Conservation (phyloP, 1,284 basidiomycete genomes). For the Stygiomarasmius scandens region DNA sequence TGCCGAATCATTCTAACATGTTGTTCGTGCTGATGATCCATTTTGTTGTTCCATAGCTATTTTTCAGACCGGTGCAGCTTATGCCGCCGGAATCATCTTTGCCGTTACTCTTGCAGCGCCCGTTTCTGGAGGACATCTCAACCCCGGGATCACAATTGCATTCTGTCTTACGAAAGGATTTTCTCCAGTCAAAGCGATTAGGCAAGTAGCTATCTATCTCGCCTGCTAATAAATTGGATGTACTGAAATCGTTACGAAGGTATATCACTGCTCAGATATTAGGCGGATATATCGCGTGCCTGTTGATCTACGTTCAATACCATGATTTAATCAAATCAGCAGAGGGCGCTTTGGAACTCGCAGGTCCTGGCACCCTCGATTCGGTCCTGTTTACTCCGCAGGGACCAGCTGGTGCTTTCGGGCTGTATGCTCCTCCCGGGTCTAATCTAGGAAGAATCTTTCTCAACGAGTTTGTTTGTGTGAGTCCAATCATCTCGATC, state of each 20-base stretch:
- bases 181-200: constrained; percentile 52
- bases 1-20: constrained; percentile 14
- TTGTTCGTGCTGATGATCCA: too few species aligned
- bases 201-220: constrained; percentile 32
- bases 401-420: constrained; percentile 69
- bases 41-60: constrained; percentile 43
- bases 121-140: constrained; percentile 69
- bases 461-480: constrained; percentile 68
- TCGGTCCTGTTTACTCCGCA: constrained; percentile 55
- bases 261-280: constrained; percentile 67
- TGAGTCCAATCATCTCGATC: constrained; percentile 31
- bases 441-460: constrained; percentile 56
- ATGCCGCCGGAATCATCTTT: constrained; percentile 63
- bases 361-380: constrained; percentile 41
- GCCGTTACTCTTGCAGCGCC: constrained; percentile 54
- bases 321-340: constrained; percentile 50
- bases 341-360: constrained; percentile 47
- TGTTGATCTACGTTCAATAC: constrained; percentile 66
- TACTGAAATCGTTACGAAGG: constrained; percentile 41
- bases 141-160: constrained; percentile 61
- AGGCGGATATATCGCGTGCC: constrained; percentile 62
- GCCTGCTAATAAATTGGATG: too few species aligned
- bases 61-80: constrained; percentile 64
- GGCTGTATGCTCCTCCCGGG: constrained; percentile 50
- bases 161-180: constrained; percentile 57